Conservation (phyloP, 2,329 filamentous ascomycete genomes). For the Ceratocystis diversiconidia region DNA sequence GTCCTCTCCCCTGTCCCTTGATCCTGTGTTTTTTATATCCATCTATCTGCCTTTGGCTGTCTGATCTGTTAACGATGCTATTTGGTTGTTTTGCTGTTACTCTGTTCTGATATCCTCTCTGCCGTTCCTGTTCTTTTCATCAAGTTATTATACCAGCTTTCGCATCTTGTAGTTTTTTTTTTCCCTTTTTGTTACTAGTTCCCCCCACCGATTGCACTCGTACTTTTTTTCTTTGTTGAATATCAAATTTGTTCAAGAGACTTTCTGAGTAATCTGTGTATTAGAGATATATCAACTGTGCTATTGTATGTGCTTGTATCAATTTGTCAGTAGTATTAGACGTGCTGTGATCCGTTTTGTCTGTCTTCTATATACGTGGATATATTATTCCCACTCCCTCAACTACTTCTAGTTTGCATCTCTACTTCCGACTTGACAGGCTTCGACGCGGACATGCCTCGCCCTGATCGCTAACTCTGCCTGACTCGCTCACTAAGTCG, state of each 20-base stretch:
- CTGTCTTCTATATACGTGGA: neutral
- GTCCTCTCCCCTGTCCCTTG: neutral
- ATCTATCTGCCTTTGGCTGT: neutral
- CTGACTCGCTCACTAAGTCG: neutral
- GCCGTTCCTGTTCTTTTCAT: neutral
- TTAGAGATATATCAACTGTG: too few relatives aligned
- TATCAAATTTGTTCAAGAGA: neutral
- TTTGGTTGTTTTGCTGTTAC: neutral
- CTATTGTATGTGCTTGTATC: neutral
- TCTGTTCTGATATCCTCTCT: slow-evolving; percentile 6
- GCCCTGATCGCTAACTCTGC: neutral
- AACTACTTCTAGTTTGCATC: neutral
- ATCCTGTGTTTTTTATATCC: neutral
- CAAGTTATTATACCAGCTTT: slow-evolving; percentile 18
- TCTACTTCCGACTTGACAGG: slow-evolving; percentile 1
- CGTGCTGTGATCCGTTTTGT: neutral
- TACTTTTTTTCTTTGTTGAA: slow-evolving; percentile 20
- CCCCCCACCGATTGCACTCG: slow-evolving; percentile 11
- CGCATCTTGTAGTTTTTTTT: slow-evolving; percentile 19
- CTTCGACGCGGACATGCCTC: neutral
- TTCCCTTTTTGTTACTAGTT: slow-evolving; percentile 21
- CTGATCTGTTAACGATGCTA: neutral
- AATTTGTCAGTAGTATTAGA: too few relatives aligned
- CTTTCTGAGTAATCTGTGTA: neutral
- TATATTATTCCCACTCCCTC: neutral